A percentile compares a stretch with the other conserved stretches of the same genome.
Conservation (phyloP, 306 rosid genomes). For the Gleditsia sinensis region DNA sequence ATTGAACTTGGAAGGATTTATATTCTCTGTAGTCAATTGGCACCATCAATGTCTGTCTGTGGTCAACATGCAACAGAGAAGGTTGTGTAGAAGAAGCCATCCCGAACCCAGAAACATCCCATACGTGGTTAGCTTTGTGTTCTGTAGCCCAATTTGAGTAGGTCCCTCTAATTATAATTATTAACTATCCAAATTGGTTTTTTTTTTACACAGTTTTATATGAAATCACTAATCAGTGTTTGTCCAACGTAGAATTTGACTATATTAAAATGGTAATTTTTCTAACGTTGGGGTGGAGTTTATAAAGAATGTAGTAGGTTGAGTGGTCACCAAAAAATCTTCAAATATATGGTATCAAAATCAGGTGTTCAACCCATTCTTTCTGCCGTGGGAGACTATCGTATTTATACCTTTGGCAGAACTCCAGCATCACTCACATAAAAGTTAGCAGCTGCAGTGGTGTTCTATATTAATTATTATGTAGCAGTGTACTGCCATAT, state of each 20-base stretch:
- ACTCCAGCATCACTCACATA: slow-evolving; percentile 1
- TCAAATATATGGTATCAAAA: no score
- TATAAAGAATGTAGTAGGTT: no score
- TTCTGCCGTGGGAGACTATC: background rate
- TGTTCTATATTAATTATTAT: no score
- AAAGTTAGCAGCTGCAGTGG: no score
- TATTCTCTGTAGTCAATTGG: background rate
- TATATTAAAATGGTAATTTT: no score
- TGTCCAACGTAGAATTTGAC: no score
- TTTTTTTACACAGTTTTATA: no score
- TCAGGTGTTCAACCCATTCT: slow-evolving; percentile 2
- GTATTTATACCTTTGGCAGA: background rate
- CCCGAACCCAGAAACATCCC: background rate
- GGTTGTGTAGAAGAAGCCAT: background rate
- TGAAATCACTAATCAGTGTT: no score
- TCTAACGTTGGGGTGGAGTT: no score
- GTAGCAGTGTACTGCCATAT: background rate
- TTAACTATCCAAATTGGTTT: no score
- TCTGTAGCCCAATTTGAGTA: background rate
- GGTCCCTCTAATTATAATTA: background rate
- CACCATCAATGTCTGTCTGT: background rate
- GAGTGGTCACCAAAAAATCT: no score
- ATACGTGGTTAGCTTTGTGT: background rate
- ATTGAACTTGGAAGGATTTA: no score
- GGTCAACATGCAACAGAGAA: background rate